Percentiles rank a stretch among this genome's conserved stretches.
phyloP scores from a whole-genome alignment of 192 early-diverging fungal species.

The Umbelopsis isabellina region DNA sequence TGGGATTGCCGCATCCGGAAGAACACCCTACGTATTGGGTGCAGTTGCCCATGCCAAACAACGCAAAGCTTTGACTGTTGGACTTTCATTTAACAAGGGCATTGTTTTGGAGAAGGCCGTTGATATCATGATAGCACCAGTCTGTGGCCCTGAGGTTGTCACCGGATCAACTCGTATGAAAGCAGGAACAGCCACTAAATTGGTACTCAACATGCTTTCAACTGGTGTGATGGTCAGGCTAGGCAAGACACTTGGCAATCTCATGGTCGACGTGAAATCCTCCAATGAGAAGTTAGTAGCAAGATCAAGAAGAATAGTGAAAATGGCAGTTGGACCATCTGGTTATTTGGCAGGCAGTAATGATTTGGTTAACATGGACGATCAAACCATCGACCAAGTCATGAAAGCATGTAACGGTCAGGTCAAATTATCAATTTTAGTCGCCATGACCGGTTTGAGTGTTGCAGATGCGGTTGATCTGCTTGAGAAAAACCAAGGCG shows the following conservation, averaged over 20 bases:
- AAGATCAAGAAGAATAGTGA: constrained; percentile 17
- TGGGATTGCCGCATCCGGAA: constrained; percentile 26
- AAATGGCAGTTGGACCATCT: constrained; percentile 6
- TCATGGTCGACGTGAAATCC: constrained; percentile 24
- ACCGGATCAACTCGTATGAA: constrained; percentile 31
- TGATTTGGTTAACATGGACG: not conserved
- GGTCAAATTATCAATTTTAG: constrained; percentile 24
- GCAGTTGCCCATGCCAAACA: constrained; percentile 21
- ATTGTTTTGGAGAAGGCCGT: constrained; percentile 5
- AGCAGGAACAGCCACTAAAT: constrained; percentile 28
- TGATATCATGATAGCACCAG: constrained; percentile 23
- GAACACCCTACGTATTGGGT: constrained; percentile 29
- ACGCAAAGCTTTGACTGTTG: constrained; percentile 9
- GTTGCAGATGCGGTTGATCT: not conserved
- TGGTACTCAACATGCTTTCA: constrained; percentile 27
- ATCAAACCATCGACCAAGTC: not conserved
- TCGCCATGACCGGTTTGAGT: constrained; percentile 18
- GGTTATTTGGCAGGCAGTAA: constrained; percentile 2
- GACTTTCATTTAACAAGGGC: constrained; percentile 20
- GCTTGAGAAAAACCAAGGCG: not conserved
- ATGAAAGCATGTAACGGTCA: constrained; percentile 25
- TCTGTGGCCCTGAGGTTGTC: constrained; percentile 27
- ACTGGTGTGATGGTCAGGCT: constrained; percentile 24
- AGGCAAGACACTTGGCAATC: constrained; percentile 26
- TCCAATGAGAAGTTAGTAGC: constrained; percentile 24